phyloP scores from a whole-genome alignment of 2,329 filamentous ascomycete species.

The Pseudovirgaria hyperparasitica region DNA sequence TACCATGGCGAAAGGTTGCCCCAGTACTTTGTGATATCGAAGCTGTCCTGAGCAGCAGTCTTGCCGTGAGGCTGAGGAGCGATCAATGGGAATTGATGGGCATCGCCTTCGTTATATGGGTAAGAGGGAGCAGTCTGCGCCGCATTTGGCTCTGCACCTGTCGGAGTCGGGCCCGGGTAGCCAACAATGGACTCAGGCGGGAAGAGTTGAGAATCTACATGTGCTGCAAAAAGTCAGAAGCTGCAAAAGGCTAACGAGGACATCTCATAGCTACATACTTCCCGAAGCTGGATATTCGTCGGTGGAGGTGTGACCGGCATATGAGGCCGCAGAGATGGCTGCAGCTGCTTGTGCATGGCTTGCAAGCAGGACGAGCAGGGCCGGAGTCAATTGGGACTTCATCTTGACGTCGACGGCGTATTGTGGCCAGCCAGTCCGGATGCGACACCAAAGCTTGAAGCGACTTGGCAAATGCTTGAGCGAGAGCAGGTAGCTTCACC shows the following conservation, averaged over 20 bases:
- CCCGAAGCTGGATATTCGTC: conserved; percentile 14
- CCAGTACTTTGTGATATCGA: conserved; percentile 19
- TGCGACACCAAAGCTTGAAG: too few relatives aligned
- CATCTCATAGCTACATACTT: conserved; percentile 10
- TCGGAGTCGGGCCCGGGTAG: conserved; percentile 17
- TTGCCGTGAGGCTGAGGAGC: conserved; percentile 12
- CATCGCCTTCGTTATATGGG: conserved; percentile 14
- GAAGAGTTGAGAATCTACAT: conserved; percentile 13
- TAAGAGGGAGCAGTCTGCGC: conserved; percentile 16
- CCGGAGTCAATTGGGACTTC: too few relatives aligned
- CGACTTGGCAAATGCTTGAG: too few relatives aligned
- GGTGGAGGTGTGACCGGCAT: conserved; percentile 10
- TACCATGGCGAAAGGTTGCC: conserved; percentile 19
- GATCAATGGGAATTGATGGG: conserved; percentile 13
- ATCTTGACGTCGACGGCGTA: too few relatives aligned
- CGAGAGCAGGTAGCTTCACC: too few relatives aligned
- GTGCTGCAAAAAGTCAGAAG: conserved; percentile 10
- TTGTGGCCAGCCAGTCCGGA: too few relatives aligned
- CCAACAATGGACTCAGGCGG: conserved; percentile 16
- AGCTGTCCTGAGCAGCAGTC: conserved; percentile 8
- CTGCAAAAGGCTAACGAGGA: too few relatives aligned
- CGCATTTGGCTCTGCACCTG: conserved; percentile 15
- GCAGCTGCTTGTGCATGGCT: too few relatives aligned
- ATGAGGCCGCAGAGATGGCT: conserved; percentile 9
- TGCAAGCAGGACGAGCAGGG: too few relatives aligned